These are phyloP conservation scores for Hemisphaericaspora subhashii DNA, from an alignment of 1,139 yeast genomes.

Conservation along the genomic window DNA sequence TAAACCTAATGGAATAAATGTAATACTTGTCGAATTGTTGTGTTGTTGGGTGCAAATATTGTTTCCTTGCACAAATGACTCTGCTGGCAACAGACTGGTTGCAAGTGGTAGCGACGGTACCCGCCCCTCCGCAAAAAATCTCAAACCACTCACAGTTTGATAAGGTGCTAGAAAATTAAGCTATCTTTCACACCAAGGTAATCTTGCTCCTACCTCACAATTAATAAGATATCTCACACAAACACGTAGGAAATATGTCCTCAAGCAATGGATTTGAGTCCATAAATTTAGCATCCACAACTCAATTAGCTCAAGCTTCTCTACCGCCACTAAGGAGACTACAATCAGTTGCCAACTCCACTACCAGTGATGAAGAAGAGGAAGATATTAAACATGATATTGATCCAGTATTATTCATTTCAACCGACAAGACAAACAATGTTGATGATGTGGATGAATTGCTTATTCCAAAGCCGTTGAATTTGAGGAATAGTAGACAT, in stretches of 20 bases:
- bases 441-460: slow-evolving; percentile 1
- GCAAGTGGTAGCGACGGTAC: too few species aligned
- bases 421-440: not conserved
- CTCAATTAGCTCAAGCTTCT: slow-evolving; percentile 1
- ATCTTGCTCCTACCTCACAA: too few species aligned
- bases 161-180: too few species aligned
- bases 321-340: slow-evolving; percentile 6
- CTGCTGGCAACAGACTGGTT: too few species aligned
- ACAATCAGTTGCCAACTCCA: slow-evolving; percentile 12
- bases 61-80: too few species aligned
- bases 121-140: too few species aligned
- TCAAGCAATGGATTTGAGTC: slow-evolving; percentile 15
- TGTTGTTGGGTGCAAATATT: too few species aligned
- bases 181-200: too few species aligned
- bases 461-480: not conserved
- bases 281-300: slow-evolving; percentile 15
- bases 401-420: slow-evolving; percentile 23
- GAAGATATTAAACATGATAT: slow-evolving; percentile 21
- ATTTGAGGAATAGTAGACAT: not conserved
- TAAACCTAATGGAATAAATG: too few species aligned
- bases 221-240: too few species aligned
- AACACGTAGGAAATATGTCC: not conserved
- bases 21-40: too few species aligned
- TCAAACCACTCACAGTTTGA: too few species aligned
- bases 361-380: slow-evolving; percentile 14